Base-by-base conservation (phyloP, 2,329 filamentous ascomycete species). In the Bretziella fagacearum region DNA sequence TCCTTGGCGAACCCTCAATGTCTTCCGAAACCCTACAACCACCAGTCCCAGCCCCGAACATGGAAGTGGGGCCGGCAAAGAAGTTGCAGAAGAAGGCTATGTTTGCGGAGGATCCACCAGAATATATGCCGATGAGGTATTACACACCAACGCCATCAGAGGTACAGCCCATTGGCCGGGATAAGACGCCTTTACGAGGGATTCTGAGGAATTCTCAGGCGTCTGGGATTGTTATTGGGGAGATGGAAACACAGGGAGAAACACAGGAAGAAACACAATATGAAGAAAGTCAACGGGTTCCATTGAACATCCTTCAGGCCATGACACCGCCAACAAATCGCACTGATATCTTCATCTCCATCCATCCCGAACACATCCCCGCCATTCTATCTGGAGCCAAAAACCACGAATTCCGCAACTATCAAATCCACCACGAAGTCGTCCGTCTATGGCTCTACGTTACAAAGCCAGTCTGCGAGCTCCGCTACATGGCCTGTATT, bases 391-490 rank as follows among this genome's bases (percentile, higher is more conserved):
- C 63, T 7, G 68, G 73, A 1, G 61, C 58, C 2, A 69, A 70
- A 47, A 64, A 73, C 47, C 67, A 77, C 54, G 65, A 79, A 45
- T 70, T 72, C 50, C 65, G 75, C 36, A 59, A 62, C 13, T 78
- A 72, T 60, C 67, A 64, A 42, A 66, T 81, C 18, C 72, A 74
- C 1, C 56, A 62, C 2, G 63, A 66, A 13, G 71, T 78, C 4
- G 63, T 59, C 15, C 73, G 77, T n/a, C 65, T 79, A 54, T 81
- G 77, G 77, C 63, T 81, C 13, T 76, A 77, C 53, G 64, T 66
- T 13, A 72, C 63, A 13, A 60, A 55, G 26, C 70, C 65, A 1
- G 55, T 59, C 7, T 63, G 59, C n/a, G 59, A 69, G 47, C 58
- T 81, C 6, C 68, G 63, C 45, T 78, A 79, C 55, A 75, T 80